Evolutionary conservation across 2,329 filamentous ascomycete species (phyloP), one percentile per base, ranked within the genome.

Genomic region (Xylariaceae sp.): DNA sequence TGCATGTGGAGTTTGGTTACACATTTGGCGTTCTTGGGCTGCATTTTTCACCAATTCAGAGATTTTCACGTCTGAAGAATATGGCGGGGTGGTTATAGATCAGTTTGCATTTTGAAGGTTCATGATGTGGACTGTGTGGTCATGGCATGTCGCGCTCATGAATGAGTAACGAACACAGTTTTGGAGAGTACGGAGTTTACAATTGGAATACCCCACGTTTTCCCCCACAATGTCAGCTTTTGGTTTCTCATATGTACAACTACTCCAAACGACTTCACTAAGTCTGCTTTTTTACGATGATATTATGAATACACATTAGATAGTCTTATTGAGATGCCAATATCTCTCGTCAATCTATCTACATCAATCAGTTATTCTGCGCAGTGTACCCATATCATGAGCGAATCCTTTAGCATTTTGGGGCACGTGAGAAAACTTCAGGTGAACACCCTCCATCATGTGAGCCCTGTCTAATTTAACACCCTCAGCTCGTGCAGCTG

Each of bases 401-500:
- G 29, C 41, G 12, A 52, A 48, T 53, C 54, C 36, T 34, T 43
- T 31, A 23, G 24, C 28, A 24, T 33, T 49, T 44, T 14, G 41
- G 17, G 37, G 55, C 54, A 50, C 58, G 50, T 61, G 58, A 58
- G 50, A 39, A 23, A 21, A 14, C 19, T 29, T 12, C 52, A 52
- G 36, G 45, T 37, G 44, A 49, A 53, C 45, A 46, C 54, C 33
- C 34, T 16, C 34, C 37, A 49, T 61, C 58, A 61, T 58, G 58
- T 58, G 58, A 47, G 28, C 53, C 45, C 26, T 24, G 9, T 49
- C 19, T 37, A 52, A 33, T 44, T 24, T 3, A 31, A 49, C 44
- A 26, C 43, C 36, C 41, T 29, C 16, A 40, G 33, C 58, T 52
- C 55, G 55, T 58, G 58, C 45, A 45, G 28, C 31, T 9, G 14